Percentiles rank a stretch among this genome's conserved stretches.
Conservation (phyloP, 768 basidiomycete genomes). For the Austroboletus festivus region DNA sequence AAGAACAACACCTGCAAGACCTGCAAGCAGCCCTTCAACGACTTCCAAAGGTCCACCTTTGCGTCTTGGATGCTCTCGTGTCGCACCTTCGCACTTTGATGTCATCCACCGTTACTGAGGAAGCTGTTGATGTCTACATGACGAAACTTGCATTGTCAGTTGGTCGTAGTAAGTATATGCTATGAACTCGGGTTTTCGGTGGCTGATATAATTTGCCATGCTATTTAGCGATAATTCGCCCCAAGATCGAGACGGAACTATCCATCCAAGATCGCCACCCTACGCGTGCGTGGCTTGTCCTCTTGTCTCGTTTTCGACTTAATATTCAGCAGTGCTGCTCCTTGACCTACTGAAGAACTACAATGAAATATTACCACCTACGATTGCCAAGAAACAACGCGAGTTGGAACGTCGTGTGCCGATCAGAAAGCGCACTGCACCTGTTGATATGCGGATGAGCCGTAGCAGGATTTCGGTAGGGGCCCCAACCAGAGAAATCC, state of each 20-base stretch:
- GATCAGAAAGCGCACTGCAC: slow-evolving; percentile 80
- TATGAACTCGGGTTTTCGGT: neutral
- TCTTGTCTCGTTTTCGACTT: neutral
- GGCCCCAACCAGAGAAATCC: slow-evolving; percentile 64
- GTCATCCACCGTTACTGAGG: slow-evolving; percentile 63
- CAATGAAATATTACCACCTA: slow-evolving; percentile 68
- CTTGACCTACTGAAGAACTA: slow-evolving; percentile 82
- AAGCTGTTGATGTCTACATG: slow-evolving; percentile 74
- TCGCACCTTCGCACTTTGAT: slow-evolving; percentile 75
- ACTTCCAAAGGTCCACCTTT: slow-evolving; percentile 75
- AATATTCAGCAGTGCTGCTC: slow-evolving; percentile 58
- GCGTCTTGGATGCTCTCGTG: slow-evolving; percentile 74
- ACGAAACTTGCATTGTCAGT: slow-evolving; percentile 86
- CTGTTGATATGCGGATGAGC: slow-evolving; percentile 85
- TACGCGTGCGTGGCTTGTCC: slow-evolving; percentile 46
- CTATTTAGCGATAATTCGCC: slow-evolving; percentile 68
- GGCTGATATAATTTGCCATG: slow-evolving; percentile 4
- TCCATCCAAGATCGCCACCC: slow-evolving; percentile 92
- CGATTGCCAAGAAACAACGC: slow-evolving; percentile 80
- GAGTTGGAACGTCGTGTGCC: slow-evolving; percentile 86
- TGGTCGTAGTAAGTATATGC: slow-evolving; percentile 65
- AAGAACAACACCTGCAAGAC: slow-evolving; percentile 61
- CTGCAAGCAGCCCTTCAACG: slow-evolving; percentile 61
- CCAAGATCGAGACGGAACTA: slow-evolving; percentile 75
- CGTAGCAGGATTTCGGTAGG: slow-evolving; percentile 72